Evolutionary conservation across 805 yeast genomes (phyloP), one percentile per base, ranked within the genome.

Genomic region (Wickerhamia fluorescens): DNA sequence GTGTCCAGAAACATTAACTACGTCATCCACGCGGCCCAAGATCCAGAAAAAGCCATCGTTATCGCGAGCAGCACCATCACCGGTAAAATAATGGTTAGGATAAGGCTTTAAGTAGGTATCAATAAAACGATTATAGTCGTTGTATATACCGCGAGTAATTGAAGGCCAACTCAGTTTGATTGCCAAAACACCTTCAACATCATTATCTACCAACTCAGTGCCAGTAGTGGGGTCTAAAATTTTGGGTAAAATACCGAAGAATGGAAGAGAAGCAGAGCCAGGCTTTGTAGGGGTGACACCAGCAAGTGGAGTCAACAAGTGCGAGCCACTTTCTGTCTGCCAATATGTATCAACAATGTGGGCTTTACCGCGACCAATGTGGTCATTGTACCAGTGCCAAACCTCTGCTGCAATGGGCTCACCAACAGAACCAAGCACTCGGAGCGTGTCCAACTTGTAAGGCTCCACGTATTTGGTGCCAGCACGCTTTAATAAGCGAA

Each of bases 241-340:
- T 41, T 71, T 82, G 11, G 96, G 85, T 40, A 81, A 83, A 41
- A 92, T 73, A 54, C 98, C 98, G 53, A 92, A 92, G 72, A 89
- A 88, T 42, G 98, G 98, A 40, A 85, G 71, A 18, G 96, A 81
- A 16, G 97, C 97, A 29, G 95, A 81, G 43, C 98, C 98, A 14
- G 98, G 97, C 61, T 92, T 92, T 40, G 92, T 83, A 46, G 95
- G 94, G 24, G 89, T 77, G 22, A 82, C 80, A 55, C 98, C 97
- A 11, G 97, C 95, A 47, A 92, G 60, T 38, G 97, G 95, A 25
- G 96, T 81, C 56, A 92, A 81, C 56, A 92, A 70, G 53, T 89
- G 96, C 20, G 96, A 82, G 32, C 98, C 98, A 9, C 95, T 80
- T 66, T 92, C 98, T 21, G 97, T 92, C 68, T 88, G 96, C 98